Percentiles rank a stretch among this genome's conserved stretches.
Evolutionary conservation across 352 stramenopile species (phyloP).

Genomic region (Plasmopara halstedii): DNA sequence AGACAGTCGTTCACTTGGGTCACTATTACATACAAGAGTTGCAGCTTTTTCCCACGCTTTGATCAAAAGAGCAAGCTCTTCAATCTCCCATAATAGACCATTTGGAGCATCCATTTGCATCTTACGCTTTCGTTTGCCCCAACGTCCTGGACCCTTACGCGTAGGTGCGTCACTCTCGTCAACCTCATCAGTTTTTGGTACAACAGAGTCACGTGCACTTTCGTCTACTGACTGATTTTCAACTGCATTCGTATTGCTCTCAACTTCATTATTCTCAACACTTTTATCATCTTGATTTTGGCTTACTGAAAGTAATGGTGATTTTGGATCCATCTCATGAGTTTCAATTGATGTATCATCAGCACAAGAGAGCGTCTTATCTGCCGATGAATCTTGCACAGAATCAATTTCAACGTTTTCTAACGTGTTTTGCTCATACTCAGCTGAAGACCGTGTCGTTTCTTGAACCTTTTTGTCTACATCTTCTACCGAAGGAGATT

Average conservation of each 20-base stretch:
- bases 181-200: neutral
- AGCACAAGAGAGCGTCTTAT: no score
- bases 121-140: conserved; percentile 18
- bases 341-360: neutral
- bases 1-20: conserved; percentile 13
- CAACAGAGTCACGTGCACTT: no score
- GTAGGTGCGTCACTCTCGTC: neutral
- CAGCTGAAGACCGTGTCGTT: no score
- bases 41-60: conserved; percentile 32
- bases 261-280: no score
- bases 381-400: no score
- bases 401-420: no score
- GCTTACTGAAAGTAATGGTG: neutral
- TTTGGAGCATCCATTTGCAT: conserved; percentile 14
- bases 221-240: neutral
- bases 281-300: neutral
- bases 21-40: conserved; percentile 18
- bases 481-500: no score
- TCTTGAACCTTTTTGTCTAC: no score
- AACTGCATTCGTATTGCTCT: neutral
- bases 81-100: conserved; percentile 24
- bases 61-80: conserved; percentile 23
- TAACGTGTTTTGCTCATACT: no score
- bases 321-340: no score
- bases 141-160: neutral